Evolutionary conservation across 2,329 filamentous ascomycete species (phyloP), one percentile per base, ranked within the genome.

Genomic region (Aspergillus flavus): DNA sequence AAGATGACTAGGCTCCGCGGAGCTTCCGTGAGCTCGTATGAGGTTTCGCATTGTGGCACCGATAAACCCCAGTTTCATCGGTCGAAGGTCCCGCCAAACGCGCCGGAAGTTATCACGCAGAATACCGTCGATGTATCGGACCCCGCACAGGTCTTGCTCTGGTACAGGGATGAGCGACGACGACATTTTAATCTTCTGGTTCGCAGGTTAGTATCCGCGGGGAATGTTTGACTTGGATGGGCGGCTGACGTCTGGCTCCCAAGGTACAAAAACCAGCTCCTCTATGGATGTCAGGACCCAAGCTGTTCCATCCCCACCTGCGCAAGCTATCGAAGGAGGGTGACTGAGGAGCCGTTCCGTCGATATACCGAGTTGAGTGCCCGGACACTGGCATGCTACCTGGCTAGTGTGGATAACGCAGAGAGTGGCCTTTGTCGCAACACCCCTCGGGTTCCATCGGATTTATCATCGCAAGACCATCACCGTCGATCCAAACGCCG

Each of bases 311-410:
- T 89, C 1, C 80, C 92, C 16, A 94, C 92, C 16, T 97, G 93
- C 79, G 90, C 94, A 72, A 93, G 89, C 65, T 93, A 87, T 75
- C 88, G 91, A 61, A 90, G 86, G 76, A 86, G 91, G 68, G 80
- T 89, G 46, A 85, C 87, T 39, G 87, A 87, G 66, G 85, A 85
- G 0, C 92, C 92, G 2, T 86, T 93, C 69, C 89, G 92, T 64
- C 86, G 90, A 71, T 95, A 94, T 71, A 96, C 90, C 62, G 85
- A 90, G 26, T 87, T 93, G 53, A 96, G 92, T 71, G 93, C 93
- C 10, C 87, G 92, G 71, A 92, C 91, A 1, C 79, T 97, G 36
- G 93, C 93, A 14, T 86, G 92, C 61, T 92, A 91, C 71, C 84
- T 96, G 57, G 92, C 93, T 11, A 91, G 90, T 71, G 89, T 93